Evolutionary conservation across 768 basidiomycete genomes (phyloP), one percentile per base, ranked within the genome.

Genomic region (Tubosaeta sp.): DNA sequence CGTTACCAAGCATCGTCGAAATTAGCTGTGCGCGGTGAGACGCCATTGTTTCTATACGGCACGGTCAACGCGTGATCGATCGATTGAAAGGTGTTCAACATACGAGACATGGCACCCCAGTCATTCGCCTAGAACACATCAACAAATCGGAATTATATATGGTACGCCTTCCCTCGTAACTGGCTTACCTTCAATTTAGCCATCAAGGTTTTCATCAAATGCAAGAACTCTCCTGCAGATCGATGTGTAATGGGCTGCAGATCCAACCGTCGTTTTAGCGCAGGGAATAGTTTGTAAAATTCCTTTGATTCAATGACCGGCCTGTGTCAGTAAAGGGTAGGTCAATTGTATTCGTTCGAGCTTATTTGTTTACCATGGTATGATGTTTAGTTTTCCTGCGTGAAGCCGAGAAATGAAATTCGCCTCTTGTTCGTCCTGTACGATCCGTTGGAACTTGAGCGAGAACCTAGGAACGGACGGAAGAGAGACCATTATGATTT

Each of bases 361-460:
- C 13, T 8, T 8, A 18, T 27, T 0, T 8, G 1, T 0, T 51
- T 32, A 68, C 84, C 84, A 85, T 4, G 83, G 83, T 12, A 84
- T 73, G 14, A 85, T 84, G 32, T 70, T 71, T 6, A 84, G 57
- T 46, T 72, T 72, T 1, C 82, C 82, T 0, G 72, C 70, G 51
- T 84, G 84, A 6, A 84, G 71, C 2, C 73, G 76, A 14, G 80
- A 75, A 49, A 85, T 83, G 57, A 85, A 84, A 52, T 85, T 85
- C 0, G 76, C 69, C 27, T 72, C 78, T 61, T 82, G 80, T 51
- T 85, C 81, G 4, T 79, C 72, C 48, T 79, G 73, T 14, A 85
- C 81, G n/a, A 84, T 83, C 64, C 76, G 72, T 65, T 80, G 69
- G 57, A 84, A 79, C 52, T 83, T 83, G 12, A 76, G 68, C 2